phyloP scores from a whole-genome alignment of 1,284 basidiomycete species.

The Moesziomyces parantarcticus region DNA sequence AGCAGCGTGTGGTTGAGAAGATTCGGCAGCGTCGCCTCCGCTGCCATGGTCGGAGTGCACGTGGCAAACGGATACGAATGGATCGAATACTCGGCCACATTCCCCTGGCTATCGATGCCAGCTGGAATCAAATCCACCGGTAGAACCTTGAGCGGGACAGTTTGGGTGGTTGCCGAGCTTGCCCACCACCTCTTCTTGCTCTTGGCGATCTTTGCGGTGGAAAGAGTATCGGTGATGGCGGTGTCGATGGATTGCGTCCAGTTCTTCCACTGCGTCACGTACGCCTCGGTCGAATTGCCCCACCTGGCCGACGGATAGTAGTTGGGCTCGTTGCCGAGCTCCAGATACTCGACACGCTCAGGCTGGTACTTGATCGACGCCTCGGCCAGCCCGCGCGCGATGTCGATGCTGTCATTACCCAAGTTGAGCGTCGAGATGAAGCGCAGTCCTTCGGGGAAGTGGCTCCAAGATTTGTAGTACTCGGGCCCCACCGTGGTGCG shows the following conservation, averaged over 20 bases:
- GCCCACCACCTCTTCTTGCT: conserved; percentile 11
- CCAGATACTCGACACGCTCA: conserved; percentile 3
- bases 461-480: conserved; percentile 11
- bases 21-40: conserved; percentile 5
- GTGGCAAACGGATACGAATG: conserved; percentile 19
- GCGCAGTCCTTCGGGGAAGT: conserved; percentile 5
- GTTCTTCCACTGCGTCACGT: conserved; percentile 15
- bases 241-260: conserved; percentile 6
- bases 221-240: neutral
- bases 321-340: conserved; percentile 15
- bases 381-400: conserved; percentile 6
- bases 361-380: conserved; percentile 8
- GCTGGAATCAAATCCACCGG: conserved; percentile 14
- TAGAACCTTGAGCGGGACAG: conserved; percentile 5
- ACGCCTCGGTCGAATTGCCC: conserved; percentile 5
- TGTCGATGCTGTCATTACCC: conserved; percentile 8
- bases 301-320: conserved; percentile 8
- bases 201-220: neutral
- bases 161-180: conserved; percentile 11
- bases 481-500: conserved; percentile 9
- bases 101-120: conserved; percentile 3
- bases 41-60: conserved; percentile 9
- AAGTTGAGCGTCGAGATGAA: conserved; percentile 21
- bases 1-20: conserved; percentile 16
- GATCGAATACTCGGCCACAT: conserved; percentile 13